Conservation (phyloP, 1,284 basidiomycete genomes). For the Melampsora abietis-canadensis region DNA sequence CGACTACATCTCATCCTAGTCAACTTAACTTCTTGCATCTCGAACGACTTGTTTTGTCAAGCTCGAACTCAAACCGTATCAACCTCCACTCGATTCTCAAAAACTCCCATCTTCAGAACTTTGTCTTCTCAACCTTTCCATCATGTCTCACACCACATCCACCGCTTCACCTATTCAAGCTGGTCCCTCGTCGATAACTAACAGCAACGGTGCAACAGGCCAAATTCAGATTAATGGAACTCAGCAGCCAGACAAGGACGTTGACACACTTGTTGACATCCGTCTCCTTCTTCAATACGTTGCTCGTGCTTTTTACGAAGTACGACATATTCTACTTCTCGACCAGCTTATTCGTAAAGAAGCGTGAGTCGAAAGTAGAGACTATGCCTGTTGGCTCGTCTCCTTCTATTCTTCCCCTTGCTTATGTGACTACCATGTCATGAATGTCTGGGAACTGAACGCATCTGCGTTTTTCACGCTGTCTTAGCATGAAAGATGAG, state of each 20-base stretch:
- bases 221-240: no score
- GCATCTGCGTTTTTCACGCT: constrained; percentile 7
- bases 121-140: background rate
- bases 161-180: constrained; percentile 31
- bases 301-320: constrained; percentile 88
- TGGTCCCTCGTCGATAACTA: constrained; percentile 17
- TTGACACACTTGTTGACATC: constrained; percentile 35
- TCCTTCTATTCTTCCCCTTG: background rate
- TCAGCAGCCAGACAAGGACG: constrained; percentile 14
- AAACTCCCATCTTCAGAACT: background rate
- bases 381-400: constrained; percentile 6
- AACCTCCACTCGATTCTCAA: background rate
- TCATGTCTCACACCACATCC: background rate
- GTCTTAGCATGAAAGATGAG: constrained; percentile 61
- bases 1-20: background rate
- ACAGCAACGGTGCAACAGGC: constrained; percentile 4
- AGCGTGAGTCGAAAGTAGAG: constrained; percentile 36
- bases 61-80: background rate
- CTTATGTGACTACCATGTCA: background rate
- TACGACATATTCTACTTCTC: constrained; percentile 83
- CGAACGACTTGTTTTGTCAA: no score
- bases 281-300: constrained; percentile 75
- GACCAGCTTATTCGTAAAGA: constrained; percentile 74
- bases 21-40: background rate
- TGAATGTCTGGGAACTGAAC: constrained; percentile 20